Percentiles rank a stretch among this genome's conserved stretches.
Evolutionary conservation across 2,329 filamentous ascomycete genomes (phyloP).

Genomic region (Fusarium subtropicale): DNA sequence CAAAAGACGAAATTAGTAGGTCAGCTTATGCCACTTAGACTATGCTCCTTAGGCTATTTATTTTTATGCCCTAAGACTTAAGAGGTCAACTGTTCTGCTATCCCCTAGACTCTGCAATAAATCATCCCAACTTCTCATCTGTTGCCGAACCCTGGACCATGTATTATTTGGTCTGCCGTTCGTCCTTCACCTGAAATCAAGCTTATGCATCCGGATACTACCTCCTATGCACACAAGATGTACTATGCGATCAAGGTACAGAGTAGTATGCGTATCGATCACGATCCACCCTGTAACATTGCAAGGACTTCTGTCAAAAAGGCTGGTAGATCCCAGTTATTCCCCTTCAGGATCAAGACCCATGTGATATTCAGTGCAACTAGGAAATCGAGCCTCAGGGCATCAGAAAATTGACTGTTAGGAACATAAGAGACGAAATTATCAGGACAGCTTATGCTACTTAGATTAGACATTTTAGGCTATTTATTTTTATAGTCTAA

Average conservation of each 20-base stretch:
- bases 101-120: background rate
- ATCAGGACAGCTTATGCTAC: no score
- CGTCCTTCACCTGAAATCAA: constrained; percentile 7
- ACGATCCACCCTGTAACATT: constrained; percentile 1
- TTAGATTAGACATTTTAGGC: no score
- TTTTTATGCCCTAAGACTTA: no score
- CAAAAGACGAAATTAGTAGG: no score
- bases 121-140: background rate
- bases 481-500: no score
- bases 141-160: background rate
- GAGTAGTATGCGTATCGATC: background rate
- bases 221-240: background rate
- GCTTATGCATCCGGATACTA: background rate
- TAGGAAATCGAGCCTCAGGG: background rate
- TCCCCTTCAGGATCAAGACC: background rate
- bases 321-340: background rate
- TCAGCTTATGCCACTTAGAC: no score
- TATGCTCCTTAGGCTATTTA: no score
- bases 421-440: no score
- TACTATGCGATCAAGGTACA: constrained; percentile 1
- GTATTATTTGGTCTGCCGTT: constrained; percentile 1
- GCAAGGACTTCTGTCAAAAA: constrained; percentile 1
- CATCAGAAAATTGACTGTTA: no score
- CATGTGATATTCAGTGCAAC: background rate
- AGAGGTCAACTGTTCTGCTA: no score